Percentiles rank a stretch among this genome's conserved stretches.
Evolutionary conservation across 169 alveolate species (phyloP).

Genomic region (Perkinsus chesapeaki): DNA sequence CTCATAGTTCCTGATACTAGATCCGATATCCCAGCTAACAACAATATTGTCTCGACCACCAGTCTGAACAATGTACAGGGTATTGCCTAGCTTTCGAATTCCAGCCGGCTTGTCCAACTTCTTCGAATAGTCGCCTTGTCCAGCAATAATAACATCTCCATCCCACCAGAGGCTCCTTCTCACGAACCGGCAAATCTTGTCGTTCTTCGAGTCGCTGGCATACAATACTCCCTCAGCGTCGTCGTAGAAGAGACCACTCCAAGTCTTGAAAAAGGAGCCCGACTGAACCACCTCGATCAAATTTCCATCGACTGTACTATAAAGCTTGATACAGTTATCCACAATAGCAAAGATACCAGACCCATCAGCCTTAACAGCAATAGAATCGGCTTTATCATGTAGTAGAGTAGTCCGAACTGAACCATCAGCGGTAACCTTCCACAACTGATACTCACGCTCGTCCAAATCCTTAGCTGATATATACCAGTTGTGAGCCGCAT

Average conservation of each 20-base stretch:
- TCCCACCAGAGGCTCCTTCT: not conserved
- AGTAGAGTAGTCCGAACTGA: not conserved
- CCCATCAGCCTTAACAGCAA: not conserved
- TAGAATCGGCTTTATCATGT: not conserved
- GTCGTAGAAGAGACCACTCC: not conserved
- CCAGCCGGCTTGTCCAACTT: not conserved
- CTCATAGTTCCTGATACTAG: not conserved
- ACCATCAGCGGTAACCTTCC: slow-evolving; percentile 2
- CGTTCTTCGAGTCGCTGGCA: not conserved
- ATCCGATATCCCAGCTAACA: not conserved
- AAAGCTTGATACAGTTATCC: not conserved
- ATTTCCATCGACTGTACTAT: not conserved
- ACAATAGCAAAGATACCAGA: not conserved
- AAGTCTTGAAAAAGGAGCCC: not conserved
- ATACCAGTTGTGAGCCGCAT: not conserved
- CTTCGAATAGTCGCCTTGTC: not conserved
- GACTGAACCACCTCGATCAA: not conserved
- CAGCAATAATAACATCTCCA: not conserved
- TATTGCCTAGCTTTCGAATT: not conserved
- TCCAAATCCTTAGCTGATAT: not conserved
- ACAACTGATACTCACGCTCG: not conserved
- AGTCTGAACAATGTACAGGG: not conserved
- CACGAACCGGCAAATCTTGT: not conserved
- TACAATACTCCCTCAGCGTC: not conserved
- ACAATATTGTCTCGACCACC: not conserved